Evolutionary conservation across 2,329 filamentous ascomycete genomes (phyloP).

Genomic region (Monilinia laxa): DNA sequence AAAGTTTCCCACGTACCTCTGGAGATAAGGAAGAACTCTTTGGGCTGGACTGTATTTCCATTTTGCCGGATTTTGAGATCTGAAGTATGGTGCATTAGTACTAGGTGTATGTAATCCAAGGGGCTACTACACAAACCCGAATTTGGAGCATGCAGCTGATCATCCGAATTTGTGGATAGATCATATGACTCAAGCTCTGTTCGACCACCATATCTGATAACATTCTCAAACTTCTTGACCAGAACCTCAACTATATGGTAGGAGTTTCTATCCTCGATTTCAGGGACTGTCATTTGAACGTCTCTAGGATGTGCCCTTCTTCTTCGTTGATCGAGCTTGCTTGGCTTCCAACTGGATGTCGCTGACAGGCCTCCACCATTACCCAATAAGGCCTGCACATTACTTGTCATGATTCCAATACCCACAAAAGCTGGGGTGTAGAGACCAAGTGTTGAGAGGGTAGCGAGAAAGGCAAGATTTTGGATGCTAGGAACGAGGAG

Average conservation of each 20-base stretch:
- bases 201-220: background rate
- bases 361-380: background rate
- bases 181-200: background rate
- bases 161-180: background rate
- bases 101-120: background rate
- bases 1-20: background rate
- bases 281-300: background rate
- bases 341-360: background rate
- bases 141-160: background rate
- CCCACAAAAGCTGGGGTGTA: conserved; percentile 6
- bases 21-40: background rate
- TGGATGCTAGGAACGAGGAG: background rate
- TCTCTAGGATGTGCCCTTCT: conserved; percentile 7
- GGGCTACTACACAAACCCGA: background rate
- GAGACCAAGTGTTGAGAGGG: background rate
- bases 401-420: conserved; percentile 12
- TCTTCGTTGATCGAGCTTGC: background rate
- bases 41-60: background rate
- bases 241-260: conserved; percentile 11
- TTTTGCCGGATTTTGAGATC: background rate
- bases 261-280: background rate
- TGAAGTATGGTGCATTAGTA: background rate
- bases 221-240: background rate
- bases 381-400: background rate
- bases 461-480: background rate